phyloP scores from a whole-genome alignment of 108 stramenopile species.

The Aurantiochytrium sp. region DNA sequence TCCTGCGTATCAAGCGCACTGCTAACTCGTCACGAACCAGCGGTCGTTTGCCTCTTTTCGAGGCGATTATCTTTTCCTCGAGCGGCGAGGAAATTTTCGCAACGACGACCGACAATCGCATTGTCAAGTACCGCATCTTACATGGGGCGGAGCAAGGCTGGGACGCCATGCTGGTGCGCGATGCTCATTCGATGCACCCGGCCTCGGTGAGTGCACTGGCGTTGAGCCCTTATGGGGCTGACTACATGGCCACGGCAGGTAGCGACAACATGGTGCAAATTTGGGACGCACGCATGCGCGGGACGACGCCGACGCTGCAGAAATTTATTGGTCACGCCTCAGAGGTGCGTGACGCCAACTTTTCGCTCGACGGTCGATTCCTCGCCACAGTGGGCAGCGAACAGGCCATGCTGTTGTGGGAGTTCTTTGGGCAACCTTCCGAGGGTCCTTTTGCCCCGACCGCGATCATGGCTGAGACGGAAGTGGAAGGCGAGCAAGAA shows the following conservation, averaged over 20 bases:
- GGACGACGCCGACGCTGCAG: neutral
- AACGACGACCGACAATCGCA: neutral
- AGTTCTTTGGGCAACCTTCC: neutral
- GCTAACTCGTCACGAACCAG: neutral
- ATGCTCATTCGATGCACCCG: neutral
- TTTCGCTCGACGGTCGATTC: neutral
- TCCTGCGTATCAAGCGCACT: neutral
- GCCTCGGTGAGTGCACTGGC: neutral
- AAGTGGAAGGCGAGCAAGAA: neutral
- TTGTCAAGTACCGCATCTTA: neutral
- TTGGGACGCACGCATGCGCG: neutral
- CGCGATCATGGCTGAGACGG: too few relatives aligned
- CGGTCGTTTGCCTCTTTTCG: neutral
- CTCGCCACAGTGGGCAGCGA: neutral
- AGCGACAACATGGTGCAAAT: neutral
- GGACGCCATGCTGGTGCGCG: constrained; percentile 12
- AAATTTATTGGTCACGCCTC: neutral
- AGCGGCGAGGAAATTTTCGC: neutral
- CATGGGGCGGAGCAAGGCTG: neutral
- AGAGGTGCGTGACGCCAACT: neutral
- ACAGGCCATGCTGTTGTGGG: neutral
- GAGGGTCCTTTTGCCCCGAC: neutral
- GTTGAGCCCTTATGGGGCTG: neutral
- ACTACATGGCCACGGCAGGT: neutral
- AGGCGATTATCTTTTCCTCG: neutral